A percentile compares a stretch with the other conserved stretches of the same genome.
Conservation (phyloP, 2,329 filamentous ascomycete genomes). For the Phyllosticta capitalensis region DNA sequence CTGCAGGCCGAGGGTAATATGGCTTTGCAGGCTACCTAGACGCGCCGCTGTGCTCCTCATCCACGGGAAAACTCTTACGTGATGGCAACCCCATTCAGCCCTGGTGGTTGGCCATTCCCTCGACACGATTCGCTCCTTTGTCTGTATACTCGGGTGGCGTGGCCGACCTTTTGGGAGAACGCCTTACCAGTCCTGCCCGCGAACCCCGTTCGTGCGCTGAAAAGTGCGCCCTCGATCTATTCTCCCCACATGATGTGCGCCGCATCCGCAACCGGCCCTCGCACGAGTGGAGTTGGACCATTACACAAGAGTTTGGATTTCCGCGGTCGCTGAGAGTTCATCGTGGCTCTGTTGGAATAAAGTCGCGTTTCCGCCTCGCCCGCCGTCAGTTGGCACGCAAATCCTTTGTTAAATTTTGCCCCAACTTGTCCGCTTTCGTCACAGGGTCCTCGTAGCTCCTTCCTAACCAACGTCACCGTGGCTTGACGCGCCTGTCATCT, state of each 20-base stretch:
- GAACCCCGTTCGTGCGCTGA: conserved; percentile 6
- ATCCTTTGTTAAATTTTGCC: not conserved
- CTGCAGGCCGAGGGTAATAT: not conserved
- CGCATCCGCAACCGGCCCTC: not conserved
- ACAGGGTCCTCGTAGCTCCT: not conserved
- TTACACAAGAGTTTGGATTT: not conserved
- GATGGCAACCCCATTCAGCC: conserved; percentile 4
- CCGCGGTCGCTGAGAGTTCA: not conserved
- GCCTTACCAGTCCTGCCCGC: not conserved
- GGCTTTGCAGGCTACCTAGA: not conserved
- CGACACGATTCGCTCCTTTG: not conserved
- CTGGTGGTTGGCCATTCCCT: not conserved
- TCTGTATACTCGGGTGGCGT: not conserved
- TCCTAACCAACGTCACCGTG: not conserved
- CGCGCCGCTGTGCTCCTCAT: not conserved
- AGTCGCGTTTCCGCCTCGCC: not conserved
- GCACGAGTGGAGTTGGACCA: conserved; percentile 3
- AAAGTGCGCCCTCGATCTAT: conserved; percentile 6
- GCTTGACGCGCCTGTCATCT: not conserved
- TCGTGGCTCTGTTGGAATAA: not conserved
- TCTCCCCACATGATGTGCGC: conserved; percentile 11
- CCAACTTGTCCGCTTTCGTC: not conserved
- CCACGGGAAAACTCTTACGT: conserved; percentile 7
- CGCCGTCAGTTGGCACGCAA: not conserved
- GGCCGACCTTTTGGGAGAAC: not conserved